phyloP scores from a whole-genome alignment of 345 rosid species.

The Brassica rapa region DNA sequence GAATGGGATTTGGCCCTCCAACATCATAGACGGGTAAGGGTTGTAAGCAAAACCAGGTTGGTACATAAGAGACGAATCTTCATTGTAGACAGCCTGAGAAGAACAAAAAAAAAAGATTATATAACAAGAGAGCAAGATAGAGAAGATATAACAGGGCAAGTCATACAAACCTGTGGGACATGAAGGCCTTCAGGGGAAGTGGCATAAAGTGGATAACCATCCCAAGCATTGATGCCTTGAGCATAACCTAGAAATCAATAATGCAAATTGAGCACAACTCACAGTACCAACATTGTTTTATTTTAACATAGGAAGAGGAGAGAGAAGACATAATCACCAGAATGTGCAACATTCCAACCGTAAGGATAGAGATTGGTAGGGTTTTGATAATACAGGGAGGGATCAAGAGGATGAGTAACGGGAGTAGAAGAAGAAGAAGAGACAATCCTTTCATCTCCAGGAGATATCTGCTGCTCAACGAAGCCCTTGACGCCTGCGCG shows the following conservation, averaged over 20 bases:
- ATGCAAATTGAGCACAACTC: not conserved
- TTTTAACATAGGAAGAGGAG: not conserved
- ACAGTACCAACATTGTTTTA: not conserved
- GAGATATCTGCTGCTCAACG: not conserved
- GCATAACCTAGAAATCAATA: conserved; percentile 46
- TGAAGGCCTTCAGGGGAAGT: conserved; percentile 55
- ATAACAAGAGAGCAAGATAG: conserved; percentile 3
- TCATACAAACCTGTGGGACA: conserved; percentile 52
- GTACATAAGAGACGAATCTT: conserved; percentile 52
- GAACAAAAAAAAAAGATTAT: not conserved
- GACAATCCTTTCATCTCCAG: not conserved
- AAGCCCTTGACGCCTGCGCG: not conserved
- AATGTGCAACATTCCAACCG: conserved; percentile 47
- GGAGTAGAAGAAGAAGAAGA: not conserved
- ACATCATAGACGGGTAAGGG: conserved; percentile 57
- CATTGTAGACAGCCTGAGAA: conserved; percentile 60
- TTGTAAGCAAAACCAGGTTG: conserved; percentile 56
- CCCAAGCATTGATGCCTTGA: conserved; percentile 46
- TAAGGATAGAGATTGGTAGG: conserved; percentile 37
- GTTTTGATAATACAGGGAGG: not conserved
- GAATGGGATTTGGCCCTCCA: conserved; percentile 61
- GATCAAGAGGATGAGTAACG: not conserved
- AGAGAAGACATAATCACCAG: conserved; percentile 39
- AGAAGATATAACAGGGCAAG: not conserved
- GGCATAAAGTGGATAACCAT: conserved; percentile 54